Base-by-base conservation (phyloP, 1,139 yeast species). In the Scheffersomyces quercinus region DNA sequence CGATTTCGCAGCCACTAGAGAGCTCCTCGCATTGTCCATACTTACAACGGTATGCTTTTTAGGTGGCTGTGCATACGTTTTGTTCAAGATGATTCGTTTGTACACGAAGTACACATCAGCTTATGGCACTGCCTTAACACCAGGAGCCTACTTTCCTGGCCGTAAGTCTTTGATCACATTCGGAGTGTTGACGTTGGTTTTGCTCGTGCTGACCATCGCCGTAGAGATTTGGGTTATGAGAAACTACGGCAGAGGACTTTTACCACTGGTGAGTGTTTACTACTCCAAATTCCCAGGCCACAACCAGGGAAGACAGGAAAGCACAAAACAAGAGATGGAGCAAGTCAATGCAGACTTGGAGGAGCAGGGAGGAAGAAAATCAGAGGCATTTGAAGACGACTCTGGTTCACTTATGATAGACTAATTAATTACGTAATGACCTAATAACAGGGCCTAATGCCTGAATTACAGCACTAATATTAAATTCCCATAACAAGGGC, bases 31-130 rank as follows among this genome's bases (percentile, higher is more conserved):
- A 36, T 65, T 73, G 26, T 62, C 76, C 39, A 31, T 54, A 1
- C 42, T 52, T 11, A 62, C 77, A 31, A 52, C 73, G 3, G 42
- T 60, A 4, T 46, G 70, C 16, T 77, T 72, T 46, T 46, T 68
- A 8, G 68, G 71, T 14, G 82, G 78, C 1, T 57, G 74, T 54
- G 81, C 78, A 0, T 79, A 78, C 54, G 77, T 78, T 40, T 49
- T 77, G 28, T 79, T 75, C 64, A 79, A 79, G 55, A 64, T 75
- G 46, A 69, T 78, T 30, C 58, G 83, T 34, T 64, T 78, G 55
- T 77, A 66, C 56, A 73, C 80, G 32, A 71, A 74, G 40, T 65
- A 68, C 40, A 67, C 76, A 37, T 58, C 62, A 8, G 62, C 62
- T 1, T 58, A 47, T 44, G 40, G 50, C 24, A 41, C 52, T 13